These are phyloP conservation scores for Fusarium tjaetaba DNA, from an alignment of 2,329 filamentous ascomycete species.

Conservation along the genomic window DNA sequence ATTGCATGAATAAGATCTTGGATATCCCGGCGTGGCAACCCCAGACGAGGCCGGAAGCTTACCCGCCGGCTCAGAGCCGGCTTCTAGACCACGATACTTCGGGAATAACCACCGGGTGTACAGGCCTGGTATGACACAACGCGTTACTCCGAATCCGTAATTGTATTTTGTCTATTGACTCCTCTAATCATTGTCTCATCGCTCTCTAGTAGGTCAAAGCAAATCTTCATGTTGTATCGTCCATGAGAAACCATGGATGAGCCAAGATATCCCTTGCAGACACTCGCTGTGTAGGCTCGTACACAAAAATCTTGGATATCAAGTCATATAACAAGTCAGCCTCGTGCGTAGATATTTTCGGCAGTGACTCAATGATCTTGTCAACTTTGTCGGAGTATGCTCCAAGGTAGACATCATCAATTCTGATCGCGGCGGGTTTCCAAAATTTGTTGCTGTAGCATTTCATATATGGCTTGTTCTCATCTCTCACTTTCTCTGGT, in stretches of 20 bases:
- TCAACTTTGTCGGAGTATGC: slow-evolving; percentile 12
- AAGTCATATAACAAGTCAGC: slow-evolving; percentile 20
- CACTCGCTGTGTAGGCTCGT: slow-evolving; percentile 16
- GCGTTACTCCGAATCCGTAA: too few species aligned
- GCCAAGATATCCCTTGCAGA: background rate
- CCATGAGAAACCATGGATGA: slow-evolving; percentile 23
- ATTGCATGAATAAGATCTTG: background rate
- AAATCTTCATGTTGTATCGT: background rate
- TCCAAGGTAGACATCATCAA: background rate
- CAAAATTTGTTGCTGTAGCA: slow-evolving; percentile 17
- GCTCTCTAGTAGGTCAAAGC: accelerated
- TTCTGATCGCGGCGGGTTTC: slow-evolving; percentile 15
- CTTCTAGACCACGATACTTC: background rate
- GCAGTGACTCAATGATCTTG: slow-evolving; percentile 4
- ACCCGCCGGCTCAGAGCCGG: slow-evolving; percentile 21
- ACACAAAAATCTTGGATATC: slow-evolving; percentile 8
- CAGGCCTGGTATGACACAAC: background rate
- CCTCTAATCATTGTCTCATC: background rate
- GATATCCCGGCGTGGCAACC: background rate
- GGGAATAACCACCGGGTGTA: background rate
- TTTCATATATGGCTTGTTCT: slow-evolving; percentile 1
- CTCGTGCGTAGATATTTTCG: slow-evolving; percentile 7
- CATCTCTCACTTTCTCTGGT: background rate
- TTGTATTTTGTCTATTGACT: background rate
- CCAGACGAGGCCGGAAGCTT: slow-evolving; percentile 8